phyloP scores from a whole-genome alignment of 192 early-diverging fungal species.

The Backusella sp. region DNA sequence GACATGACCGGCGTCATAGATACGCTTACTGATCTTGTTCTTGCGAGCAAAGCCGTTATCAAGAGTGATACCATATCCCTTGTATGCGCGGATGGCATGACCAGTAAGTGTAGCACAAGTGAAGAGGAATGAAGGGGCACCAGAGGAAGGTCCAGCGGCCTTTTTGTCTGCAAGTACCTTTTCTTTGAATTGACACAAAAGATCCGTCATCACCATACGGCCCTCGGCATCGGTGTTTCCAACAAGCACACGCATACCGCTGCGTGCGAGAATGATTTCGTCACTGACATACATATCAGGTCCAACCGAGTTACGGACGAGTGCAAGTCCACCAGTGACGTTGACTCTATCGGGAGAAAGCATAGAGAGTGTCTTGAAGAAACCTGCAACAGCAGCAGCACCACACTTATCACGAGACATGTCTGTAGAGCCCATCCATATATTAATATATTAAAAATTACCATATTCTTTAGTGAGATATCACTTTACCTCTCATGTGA shows the following conservation, averaged over 20 bases:
- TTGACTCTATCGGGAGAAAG: slow-evolving; percentile 66
- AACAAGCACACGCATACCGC: slow-evolving; percentile 74
- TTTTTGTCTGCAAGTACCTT: slow-evolving; percentile 59
- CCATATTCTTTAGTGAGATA: background rate
- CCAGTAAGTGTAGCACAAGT: slow-evolving; percentile 89
- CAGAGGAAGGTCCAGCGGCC: slow-evolving; percentile 37
- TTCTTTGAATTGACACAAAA: slow-evolving; percentile 74
- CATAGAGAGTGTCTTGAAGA: slow-evolving; percentile 69
- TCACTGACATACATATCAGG: slow-evolving; percentile 80
- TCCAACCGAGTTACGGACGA: slow-evolving; percentile 84
- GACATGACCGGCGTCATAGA: slow-evolving; percentile 64
- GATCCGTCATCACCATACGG: slow-evolving; percentile 85
- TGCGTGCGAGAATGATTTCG: slow-evolving; percentile 76
- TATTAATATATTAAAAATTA: background rate
- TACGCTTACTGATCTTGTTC: slow-evolving; percentile 54
- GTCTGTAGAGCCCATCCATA: slow-evolving; percentile 19
- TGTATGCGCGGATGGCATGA: slow-evolving; percentile 78
- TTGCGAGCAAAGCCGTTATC: slow-evolving; percentile 77
- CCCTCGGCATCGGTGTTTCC: slow-evolving; percentile 92
- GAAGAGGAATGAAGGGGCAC: slow-evolving; percentile 57
- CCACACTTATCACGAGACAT: slow-evolving; percentile 94
- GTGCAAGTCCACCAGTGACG: slow-evolving; percentile 68
- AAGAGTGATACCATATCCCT: slow-evolving; percentile 70
- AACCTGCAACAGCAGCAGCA: slow-evolving; percentile 79
- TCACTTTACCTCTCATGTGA: slow-evolving; percentile 63